phyloP scores from a whole-genome alignment of 805 yeast species.

The Ogataea paraovalis region DNA sequence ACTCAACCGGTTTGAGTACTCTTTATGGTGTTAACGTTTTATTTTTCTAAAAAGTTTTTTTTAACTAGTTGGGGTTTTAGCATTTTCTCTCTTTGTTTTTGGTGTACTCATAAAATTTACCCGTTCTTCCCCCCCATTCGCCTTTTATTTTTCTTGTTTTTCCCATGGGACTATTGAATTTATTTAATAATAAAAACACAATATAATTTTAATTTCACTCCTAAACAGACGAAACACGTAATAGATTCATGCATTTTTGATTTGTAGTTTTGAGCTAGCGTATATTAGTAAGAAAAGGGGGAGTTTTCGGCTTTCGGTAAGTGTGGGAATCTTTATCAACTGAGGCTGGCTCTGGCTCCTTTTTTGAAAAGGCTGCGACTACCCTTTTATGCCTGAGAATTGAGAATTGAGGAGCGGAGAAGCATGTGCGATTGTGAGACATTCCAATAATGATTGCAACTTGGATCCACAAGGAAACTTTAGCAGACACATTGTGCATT shows the following conservation, averaged over 20 bases:
- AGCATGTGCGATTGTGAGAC: not conserved
- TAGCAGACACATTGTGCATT: too few relatives aligned
- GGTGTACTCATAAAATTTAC: not conserved
- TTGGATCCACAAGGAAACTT: too few relatives aligned
- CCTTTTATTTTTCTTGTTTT: not conserved
- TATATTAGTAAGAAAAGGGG: too few relatives aligned
- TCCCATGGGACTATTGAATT: not conserved
- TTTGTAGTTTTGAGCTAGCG: not conserved
- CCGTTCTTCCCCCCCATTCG: not conserved
- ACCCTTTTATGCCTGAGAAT: not conserved
- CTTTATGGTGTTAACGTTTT: not conserved
- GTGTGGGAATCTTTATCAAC: too few relatives aligned
- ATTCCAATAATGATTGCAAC: not conserved
- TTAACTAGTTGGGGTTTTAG: not conserved
- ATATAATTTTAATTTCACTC: too few relatives aligned
- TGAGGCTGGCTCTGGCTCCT: not conserved
- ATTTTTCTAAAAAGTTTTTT: not conserved
- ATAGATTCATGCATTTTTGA: too few relatives aligned
- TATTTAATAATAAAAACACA: not conserved
- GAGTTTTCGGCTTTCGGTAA: too few relatives aligned
- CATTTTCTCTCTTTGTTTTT: not conserved
- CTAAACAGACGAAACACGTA: too few relatives aligned
- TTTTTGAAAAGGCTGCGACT: not conserved
- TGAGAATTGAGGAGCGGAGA: not conserved
- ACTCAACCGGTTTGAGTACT: not conserved